Base-by-base conservation (phyloP, 768 basidiomycete genomes). In the Pulveroboletus frians region DNA sequence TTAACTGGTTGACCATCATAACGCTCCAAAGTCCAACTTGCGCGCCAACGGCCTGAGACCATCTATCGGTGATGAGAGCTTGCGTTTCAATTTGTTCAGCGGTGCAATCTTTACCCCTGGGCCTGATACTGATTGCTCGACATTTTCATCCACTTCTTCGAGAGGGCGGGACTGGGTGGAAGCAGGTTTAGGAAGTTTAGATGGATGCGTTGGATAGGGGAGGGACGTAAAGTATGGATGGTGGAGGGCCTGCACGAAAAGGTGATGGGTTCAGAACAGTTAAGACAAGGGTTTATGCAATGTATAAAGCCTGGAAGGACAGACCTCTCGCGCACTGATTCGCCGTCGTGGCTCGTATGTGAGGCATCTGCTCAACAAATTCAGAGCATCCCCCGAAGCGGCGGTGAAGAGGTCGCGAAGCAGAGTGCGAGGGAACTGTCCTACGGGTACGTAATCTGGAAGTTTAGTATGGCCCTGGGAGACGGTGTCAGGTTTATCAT, bases 381-480 rank as follows among this genome's bases (percentile, higher is more conserved):
- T 92, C 34, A 96, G 71, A 0, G 91, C 83, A 51, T 94, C 92
- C 7, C 82, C 78, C 37, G 82, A 90, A 1, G 94, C 91, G 7
- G 93, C 94, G 0, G 89, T 90, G 72, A 99, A 95, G 45, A 96
- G 78, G 57, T 88, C 83, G 30, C 90, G 81, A 34, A 97, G 72
- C 14, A 84, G 84, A 11, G 84, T 78, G 67, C 85, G 88, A 2
- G 90, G 88, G 63, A 92, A 90, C 57, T 88, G 85, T 32, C 89
- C 89, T 11, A 94, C 81, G 2, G 86, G 76, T 3, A 94, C 77
- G 62, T 92, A 96, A 68, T 95, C 88, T 3, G 93, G 92, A 11
- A 99, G 76, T 68, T 87, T 85, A 3, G 83, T 87, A 68, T 96
- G 88, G 9, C 92, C 92, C 93, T 94, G 56, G 4, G n/a, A 7